These are phyloP conservation scores for Nicotiana undulata DNA, from an alignment of 257 asterid genomes.

Conservation along the genomic window DNA sequence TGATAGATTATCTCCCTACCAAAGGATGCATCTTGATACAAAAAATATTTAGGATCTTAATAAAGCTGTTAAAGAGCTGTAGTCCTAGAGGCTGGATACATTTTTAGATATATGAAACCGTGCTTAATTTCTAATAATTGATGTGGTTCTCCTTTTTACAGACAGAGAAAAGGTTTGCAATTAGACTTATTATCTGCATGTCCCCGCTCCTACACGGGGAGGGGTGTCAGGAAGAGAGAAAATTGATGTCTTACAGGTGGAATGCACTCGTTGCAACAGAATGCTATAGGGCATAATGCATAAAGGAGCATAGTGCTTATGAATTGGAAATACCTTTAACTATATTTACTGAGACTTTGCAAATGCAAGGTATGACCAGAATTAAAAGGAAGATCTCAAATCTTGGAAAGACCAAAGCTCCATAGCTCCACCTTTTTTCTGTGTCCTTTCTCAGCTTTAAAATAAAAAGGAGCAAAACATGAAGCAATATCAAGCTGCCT, in stretches of 20 bases:
- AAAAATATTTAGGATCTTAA: neutral
- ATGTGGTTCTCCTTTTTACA: neutral
- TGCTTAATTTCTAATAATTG: neutral
- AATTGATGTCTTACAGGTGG: neutral
- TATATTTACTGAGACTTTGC: conserved; percentile 63
- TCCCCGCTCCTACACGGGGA: neutral
- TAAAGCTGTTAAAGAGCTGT: neutral
- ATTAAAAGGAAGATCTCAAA: conserved; percentile 68
- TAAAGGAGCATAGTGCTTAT: neutral
- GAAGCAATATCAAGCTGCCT: conserved; percentile 50
- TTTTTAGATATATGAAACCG: neutral
- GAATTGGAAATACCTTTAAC: conserved; percentile 46
- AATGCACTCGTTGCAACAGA: neutral
- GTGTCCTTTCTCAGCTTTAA: conserved; percentile 37
- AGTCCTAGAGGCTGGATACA: neutral
- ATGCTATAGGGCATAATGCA: neutral
- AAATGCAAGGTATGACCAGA: conserved; percentile 71
- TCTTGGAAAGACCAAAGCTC: conserved; percentile 67
- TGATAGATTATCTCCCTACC: neutral
- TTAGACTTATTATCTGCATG: neutral
- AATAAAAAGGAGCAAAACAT: conserved; percentile 41
- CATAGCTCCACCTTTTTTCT: conserved; percentile 43
- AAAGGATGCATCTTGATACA: neutral
- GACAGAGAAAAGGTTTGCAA: neutral
- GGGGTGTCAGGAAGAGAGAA: neutral